Evolutionary conservation across 441 rosid genomes (phyloP).

Genomic region (Erysimum cheiri): DNA sequence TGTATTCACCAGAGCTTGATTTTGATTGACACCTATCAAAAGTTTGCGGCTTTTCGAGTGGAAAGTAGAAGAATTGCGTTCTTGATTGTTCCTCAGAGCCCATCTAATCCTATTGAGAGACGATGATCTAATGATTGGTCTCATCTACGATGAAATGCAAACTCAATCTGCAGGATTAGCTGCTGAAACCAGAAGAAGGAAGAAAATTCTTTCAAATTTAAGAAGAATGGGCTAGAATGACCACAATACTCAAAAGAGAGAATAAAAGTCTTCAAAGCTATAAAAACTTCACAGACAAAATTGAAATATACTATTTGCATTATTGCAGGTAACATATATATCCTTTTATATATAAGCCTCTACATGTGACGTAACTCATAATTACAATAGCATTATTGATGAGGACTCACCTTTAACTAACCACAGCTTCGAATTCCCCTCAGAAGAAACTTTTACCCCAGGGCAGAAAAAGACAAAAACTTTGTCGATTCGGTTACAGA

Average conservation of each 20-base stretch:
- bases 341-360: background rate
- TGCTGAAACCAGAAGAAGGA: slow-evolving; percentile 19
- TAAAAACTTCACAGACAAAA: background rate
- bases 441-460: background rate
- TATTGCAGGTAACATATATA: slow-evolving; percentile 1
- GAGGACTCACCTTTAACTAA: slow-evolving; percentile 35
- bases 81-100: slow-evolving; percentile 46
- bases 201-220: background rate
- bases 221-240: slow-evolving; percentile 10
- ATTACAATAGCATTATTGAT: slow-evolving; percentile 31
- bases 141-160: slow-evolving; percentile 57
- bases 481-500: slow-evolving; percentile 25
- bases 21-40: slow-evolving; percentile 35
- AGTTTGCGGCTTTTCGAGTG: slow-evolving; percentile 39
- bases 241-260: slow-evolving; percentile 12
- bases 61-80: slow-evolving; percentile 39
- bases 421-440: background rate
- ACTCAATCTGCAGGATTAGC: background rate
- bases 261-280: slow-evolving; percentile 20
- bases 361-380: slow-evolving; percentile 26
- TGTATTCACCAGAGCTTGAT: slow-evolving; percentile 27
- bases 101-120: slow-evolving; percentile 52
- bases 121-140: slow-evolving; percentile 51
- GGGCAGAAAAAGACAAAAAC: background rate
- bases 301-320: slow-evolving; percentile 6